A percentile compares a stretch with the other conserved stretches of the same genome.
Conservation (phyloP, 2,329 filamentous ascomycete genomes). For the Diaporthe sp. region DNA sequence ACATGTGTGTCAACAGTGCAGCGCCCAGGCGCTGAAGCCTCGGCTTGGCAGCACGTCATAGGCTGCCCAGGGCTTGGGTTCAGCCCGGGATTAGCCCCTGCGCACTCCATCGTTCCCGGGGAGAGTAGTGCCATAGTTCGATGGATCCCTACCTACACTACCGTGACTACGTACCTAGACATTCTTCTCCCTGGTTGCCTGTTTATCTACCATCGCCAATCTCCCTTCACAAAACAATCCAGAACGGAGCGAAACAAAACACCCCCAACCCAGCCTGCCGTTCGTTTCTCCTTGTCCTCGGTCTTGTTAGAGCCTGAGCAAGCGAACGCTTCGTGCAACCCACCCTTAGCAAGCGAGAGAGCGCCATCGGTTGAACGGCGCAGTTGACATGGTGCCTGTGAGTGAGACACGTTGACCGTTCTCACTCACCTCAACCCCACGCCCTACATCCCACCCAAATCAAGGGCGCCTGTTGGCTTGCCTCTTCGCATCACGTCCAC, state of each 20-base stretch:
- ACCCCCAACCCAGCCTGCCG: background rate
- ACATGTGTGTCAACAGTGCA: conserved; percentile 6
- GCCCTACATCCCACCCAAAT: background rate
- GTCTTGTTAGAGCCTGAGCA: conserved; percentile 33
- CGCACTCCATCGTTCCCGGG: background rate
- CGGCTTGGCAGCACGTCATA: conserved; percentile 33
- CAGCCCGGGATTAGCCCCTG: conserved; percentile 35
- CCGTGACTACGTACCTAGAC: background rate
- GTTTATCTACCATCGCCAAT: background rate
- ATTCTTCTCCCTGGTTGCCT: conserved; percentile 7
- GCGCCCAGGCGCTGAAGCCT: conserved; percentile 3
- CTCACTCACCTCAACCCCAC: background rate
- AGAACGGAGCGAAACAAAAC: conserved; percentile 3
- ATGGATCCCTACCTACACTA: background rate
- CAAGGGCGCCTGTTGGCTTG: background rate
- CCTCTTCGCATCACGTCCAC: background rate
- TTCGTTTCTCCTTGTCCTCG: conserved; percentile 25
- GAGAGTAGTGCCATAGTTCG: background rate
- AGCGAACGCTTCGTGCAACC: conserved; percentile 11
- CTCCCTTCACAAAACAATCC: background rate
- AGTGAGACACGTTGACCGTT: conserved; percentile 33
- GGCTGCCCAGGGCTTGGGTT: conserved; percentile 4
- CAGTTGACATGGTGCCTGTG: conserved; percentile 25
- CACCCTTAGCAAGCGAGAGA: background rate
- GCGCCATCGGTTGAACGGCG: background rate